Evolutionary conservation across 495 filamentous ascomycete genomes (phyloP), one percentile per base, ranked within the genome.

Genomic region (Cetradonia linearis): DNA sequence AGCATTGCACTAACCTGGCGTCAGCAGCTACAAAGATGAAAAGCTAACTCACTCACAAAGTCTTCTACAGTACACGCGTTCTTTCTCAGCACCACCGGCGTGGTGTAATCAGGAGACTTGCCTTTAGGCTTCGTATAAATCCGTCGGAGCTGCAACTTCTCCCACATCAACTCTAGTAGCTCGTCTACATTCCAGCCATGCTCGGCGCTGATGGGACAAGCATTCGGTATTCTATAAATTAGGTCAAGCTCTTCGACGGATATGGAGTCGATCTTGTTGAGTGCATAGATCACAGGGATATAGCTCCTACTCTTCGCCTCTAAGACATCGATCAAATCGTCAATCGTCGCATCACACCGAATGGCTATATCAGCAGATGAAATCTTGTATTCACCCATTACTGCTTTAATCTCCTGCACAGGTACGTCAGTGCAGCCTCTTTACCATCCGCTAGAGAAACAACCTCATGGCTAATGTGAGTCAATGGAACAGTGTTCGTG

Each of bases 111-210:
- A 42, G 93, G 93, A 70, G 88, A 77, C 74, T 86, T 89, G 60
- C 92, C 92, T 76, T 97, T 97, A 64, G 93, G 93, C 75, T 98
- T 98, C 57, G 93, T 98, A 79, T 98, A 98, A 56, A 98, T 86
- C 67, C 93, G 81, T 62, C 88, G 83, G 59, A 98, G 78, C 67
- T 86, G 87, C 67, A 97, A 81, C 76, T 95, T 95, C 62, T 95
- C 89, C 93, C 93, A 98, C 92, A 96, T 96, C 74, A 85, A 82
- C 74, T 97, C 93, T 77, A 98, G 74, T 62, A 98, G 76, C 76
- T 98, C 93, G 70, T 98, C 93, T 34, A 98, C 77, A 71, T 98
- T 98, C 93, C 93, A 98, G 40, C 92, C 94, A 73, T 96, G 91
- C 72, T 97, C 93, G 54, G 92, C 91, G 70, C 89, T 95, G 73